phyloP scores from a whole-genome alignment of 2,329 filamentous ascomycete species.

The Aspergillus candidus region DNA sequence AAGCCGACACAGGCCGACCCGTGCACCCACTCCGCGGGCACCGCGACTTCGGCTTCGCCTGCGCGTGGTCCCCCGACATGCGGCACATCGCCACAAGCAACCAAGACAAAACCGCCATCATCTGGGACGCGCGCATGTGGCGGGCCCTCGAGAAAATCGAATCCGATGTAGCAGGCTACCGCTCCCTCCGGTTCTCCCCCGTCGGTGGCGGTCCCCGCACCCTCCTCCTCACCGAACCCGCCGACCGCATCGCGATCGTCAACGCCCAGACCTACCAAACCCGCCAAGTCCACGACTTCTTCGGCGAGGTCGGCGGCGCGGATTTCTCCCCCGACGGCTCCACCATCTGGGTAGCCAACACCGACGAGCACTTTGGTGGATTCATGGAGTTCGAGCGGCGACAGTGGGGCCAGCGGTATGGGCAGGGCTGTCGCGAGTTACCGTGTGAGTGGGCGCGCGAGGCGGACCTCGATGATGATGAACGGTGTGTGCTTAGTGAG shows the following conservation, averaged over 20 bases:
- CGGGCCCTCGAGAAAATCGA: conserved; percentile 35
- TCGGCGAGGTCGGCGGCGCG: conserved; percentile 41
- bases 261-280: conserved; percentile 39
- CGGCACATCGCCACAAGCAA: conserved; percentile 43
- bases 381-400: conserved; percentile 40
- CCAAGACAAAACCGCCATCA: conserved; percentile 42
- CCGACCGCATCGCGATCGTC: conserved; percentile 41
- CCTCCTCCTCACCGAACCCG: conserved; percentile 39
- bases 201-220: conserved; percentile 40
- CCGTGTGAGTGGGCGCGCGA: conserved; percentile 36
- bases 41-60: conserved; percentile 42
- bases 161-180: conserved; percentile 41
- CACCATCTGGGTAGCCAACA: conserved; percentile 40
- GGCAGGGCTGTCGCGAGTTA: conserved; percentile 20
- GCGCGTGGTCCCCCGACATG: conserved; percentile 44
- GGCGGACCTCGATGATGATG: conserved; percentile 28
- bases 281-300: conserved; percentile 42
- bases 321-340: conserved; percentile 38
- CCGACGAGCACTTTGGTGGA: conserved; percentile 39
- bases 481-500: conserved; percentile 29
- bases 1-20: conserved; percentile 38
- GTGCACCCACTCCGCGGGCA: conserved; percentile 37
- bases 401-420: conserved; percentile 33
- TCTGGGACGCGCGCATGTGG: conserved; percentile 43
- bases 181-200: conserved; percentile 40